Evolutionary conservation across 140 eudicot species (phyloP).

Genomic region (Cichorium intybus): DNA sequence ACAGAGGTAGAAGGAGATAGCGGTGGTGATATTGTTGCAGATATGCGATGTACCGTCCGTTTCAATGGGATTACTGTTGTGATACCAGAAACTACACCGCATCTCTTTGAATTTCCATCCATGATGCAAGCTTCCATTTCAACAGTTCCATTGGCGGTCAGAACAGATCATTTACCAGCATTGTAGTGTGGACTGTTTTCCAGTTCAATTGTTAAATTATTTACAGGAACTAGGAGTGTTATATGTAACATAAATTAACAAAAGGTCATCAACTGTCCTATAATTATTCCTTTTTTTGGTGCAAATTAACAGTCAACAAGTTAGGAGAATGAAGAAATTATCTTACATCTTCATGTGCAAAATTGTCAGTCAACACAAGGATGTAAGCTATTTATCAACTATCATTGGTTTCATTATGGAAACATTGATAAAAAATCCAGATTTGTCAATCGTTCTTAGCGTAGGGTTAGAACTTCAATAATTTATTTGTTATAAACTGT

Average conservation of each 20-base stretch:
- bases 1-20: no score
- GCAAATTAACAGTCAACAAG: not conserved
- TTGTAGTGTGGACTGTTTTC: constrained; percentile 75
- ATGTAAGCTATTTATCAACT: not conserved
- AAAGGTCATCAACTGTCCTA: not conserved
- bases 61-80: constrained; percentile 84
- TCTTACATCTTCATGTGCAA: not conserved
- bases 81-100: constrained; percentile 95
- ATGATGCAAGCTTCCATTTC: constrained; percentile 98
- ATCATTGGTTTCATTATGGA: not conserved
- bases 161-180: constrained; percentile 94
- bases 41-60: no score
- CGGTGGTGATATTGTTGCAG: no score
- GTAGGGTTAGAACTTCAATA: constrained; percentile 2
- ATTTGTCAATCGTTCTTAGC: not conserved
- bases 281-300: not conserved
- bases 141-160: constrained; percentile 67
- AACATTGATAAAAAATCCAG: not conserved
- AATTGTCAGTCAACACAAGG: not conserved
- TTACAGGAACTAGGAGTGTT: not conserved
- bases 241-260: no score
- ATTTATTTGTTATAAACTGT: not conserved
- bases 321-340: not conserved
- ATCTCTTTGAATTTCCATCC: constrained; percentile 83
- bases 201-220: constrained; percentile 32